These are phyloP conservation scores for Mycena citricolor DNA, from an alignment of 1,284 basidiomycete genomes.

Conservation along the genomic window DNA sequence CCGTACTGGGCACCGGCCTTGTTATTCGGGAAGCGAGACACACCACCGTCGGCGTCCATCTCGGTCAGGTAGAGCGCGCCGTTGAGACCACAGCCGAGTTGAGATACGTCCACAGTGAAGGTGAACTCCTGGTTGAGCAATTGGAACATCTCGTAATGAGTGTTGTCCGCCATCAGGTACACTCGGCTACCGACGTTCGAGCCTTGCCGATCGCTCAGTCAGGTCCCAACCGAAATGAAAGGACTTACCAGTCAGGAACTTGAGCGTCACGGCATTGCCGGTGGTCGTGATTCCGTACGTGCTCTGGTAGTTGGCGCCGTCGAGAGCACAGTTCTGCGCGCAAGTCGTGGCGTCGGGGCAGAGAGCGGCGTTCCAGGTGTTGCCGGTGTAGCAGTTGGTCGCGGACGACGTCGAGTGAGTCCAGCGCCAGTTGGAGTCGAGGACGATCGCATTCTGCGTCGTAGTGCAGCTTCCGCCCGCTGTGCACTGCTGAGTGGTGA, in stretches of 20 bases:
- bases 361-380: slow-evolving; percentile 47
- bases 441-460: slow-evolving; percentile 34
- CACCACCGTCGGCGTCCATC: slow-evolving; percentile 58
- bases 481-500: not conserved
- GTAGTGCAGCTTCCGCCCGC: slow-evolving; percentile 32
- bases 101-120: slow-evolving; percentile 53
- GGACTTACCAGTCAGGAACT: slow-evolving; percentile 30
- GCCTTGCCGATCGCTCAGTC: slow-evolving; percentile 19
- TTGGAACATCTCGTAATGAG: slow-evolving; percentile 46
- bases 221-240: no score
- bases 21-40: slow-evolving; percentile 47
- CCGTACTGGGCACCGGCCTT: slow-evolving; percentile 55
- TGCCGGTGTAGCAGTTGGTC: slow-evolving; percentile 61
- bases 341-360: slow-evolving; percentile 51
- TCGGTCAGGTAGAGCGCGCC: slow-evolving; percentile 43
- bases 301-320: slow-evolving; percentile 53
- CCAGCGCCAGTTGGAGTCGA: slow-evolving; percentile 58
- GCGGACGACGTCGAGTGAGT: slow-evolving; percentile 39
- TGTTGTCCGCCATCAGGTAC: slow-evolving; percentile 47
- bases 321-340: slow-evolving; percentile 53
- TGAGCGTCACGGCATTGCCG: slow-evolving; percentile 19
- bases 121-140: slow-evolving; percentile 43
- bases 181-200: slow-evolving; percentile 55
- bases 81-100: slow-evolving; percentile 55
- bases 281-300: slow-evolving; percentile 20